Percentiles rank a stretch among this genome's conserved stretches.
These are phyloP conservation scores for Monoraphidium neglectum DNA, from an alignment of 139 green algal genomes.

Conservation along the genomic window DNA sequence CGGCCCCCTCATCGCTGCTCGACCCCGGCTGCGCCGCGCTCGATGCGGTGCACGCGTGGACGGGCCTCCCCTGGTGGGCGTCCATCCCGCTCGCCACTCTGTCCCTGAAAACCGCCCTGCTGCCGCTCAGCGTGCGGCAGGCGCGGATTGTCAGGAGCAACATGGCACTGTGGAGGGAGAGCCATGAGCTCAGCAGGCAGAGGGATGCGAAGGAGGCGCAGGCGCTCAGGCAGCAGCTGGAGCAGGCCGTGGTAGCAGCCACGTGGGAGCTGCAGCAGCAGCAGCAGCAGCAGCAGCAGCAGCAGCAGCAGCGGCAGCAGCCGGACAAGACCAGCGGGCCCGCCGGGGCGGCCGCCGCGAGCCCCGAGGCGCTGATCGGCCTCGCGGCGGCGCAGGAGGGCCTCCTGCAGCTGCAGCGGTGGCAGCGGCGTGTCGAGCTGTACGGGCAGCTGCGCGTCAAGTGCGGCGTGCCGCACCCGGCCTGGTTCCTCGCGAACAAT, in stretches of 20 bases:
- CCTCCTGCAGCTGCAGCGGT: conserved; percentile 23
- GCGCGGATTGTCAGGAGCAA: conserved; percentile 13
- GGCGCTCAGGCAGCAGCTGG: too few species aligned
- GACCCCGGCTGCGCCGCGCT: conserved; percentile 22
- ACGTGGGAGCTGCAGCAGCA: background rate
- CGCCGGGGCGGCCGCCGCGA: background rate
- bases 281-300: background rate
- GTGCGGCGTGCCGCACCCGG: conserved; percentile 55
- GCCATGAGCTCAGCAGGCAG: conserved; percentile 23
- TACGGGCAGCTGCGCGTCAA: conserved; percentile 43
- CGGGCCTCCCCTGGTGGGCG: conserved; percentile 68
- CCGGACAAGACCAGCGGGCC: background rate
- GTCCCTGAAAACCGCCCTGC: conserved; percentile 16
- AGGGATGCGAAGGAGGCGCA: background rate
- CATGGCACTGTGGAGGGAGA: conserved; percentile 33
- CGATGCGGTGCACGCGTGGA: conserved; percentile 49
- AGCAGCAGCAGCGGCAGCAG: background rate
- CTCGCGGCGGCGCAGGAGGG: conserved; percentile 4
- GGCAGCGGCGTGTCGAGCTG: conserved; percentile 10
- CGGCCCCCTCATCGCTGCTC: too few species aligned
- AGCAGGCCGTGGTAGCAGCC: too few species aligned
- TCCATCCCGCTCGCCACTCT: conserved; percentile 37
- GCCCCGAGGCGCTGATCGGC: background rate
- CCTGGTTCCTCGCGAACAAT: conserved; percentile 73
- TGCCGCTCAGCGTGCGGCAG: conserved; percentile 17